phyloP scores from a whole-genome alignment of 768 basidiomycete genomes.

The Dentipellis fragilis region DNA sequence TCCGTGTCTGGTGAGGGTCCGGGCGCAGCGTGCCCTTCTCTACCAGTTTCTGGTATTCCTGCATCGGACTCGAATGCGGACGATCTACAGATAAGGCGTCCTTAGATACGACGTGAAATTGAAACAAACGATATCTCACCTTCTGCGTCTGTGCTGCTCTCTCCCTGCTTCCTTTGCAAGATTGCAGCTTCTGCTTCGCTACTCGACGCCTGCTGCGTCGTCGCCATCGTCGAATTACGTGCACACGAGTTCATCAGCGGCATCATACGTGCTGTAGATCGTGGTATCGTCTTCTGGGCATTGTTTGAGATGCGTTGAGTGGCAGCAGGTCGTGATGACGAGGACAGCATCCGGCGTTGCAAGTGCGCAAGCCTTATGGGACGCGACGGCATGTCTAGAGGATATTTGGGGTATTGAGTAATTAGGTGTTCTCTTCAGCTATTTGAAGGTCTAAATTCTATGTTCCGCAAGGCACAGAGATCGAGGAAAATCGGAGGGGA shows the following conservation, averaged over 20 bases:
- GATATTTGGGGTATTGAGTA: too few relatives aligned
- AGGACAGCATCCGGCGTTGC: neutral
- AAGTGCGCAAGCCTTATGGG: too few relatives aligned
- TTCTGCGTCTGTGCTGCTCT: neutral
- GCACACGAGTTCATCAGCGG: neutral
- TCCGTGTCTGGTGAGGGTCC: conserved; percentile 78
- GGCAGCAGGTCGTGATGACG: neutral
- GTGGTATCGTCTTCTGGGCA: neutral
- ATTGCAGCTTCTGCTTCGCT: neutral
- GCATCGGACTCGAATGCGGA: conserved; percentile 18
- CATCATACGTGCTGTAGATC: neutral
- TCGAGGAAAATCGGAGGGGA: too few relatives aligned
- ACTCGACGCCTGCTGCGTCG: neutral
- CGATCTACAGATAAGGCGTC: neutral
- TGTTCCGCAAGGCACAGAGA: too few relatives aligned
- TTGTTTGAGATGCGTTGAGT: neutral
- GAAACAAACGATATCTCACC: neutral
- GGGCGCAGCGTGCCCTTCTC: conserved; percentile 45
- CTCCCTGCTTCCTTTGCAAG: neutral
- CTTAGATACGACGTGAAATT: too few relatives aligned
- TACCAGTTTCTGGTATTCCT: conserved; percentile 40
- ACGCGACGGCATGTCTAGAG: too few relatives aligned
- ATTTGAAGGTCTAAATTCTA: too few relatives aligned
- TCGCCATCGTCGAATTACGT: neutral
- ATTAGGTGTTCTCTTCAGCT: too few relatives aligned